phyloP scores from a whole-genome alignment of 352 stramenopile species.

The Phytophthora boehmeriae region DNA sequence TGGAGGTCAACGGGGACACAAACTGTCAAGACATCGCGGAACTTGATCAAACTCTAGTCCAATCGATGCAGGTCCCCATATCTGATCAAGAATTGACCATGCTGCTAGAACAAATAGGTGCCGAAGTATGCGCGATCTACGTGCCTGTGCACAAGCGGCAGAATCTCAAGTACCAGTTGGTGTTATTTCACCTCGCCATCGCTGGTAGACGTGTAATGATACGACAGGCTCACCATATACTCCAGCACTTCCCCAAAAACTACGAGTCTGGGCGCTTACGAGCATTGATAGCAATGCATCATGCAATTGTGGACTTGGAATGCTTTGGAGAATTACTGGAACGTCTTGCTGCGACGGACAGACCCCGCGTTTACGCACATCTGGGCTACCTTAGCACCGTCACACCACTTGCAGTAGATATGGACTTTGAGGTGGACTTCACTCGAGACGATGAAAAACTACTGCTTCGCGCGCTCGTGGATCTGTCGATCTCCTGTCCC shows the following conservation, averaged over 20 bases:
- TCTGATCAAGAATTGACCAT: conserved; percentile 45
- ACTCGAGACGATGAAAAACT: conserved; percentile 68
- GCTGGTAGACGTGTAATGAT: conserved; percentile 46
- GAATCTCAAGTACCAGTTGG: conserved; percentile 76
- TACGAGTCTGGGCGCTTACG: conserved; percentile 62
- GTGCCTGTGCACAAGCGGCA: conserved; percentile 71
- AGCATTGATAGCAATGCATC: conserved; percentile 59
- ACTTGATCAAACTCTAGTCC: conserved; percentile 12
- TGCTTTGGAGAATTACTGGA: conserved; percentile 64
- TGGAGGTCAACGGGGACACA: conserved; percentile 18
- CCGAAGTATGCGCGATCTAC: conserved; percentile 73
- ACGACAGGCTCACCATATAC: conserved; percentile 54
- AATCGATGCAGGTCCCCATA: conserved; percentile 20
- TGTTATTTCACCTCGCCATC: conserved; percentile 72
- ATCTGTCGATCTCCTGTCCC: conserved; percentile 63
- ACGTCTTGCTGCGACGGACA: conserved; percentile 45
- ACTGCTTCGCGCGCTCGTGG: conserved; percentile 63
- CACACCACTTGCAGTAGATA: conserved; percentile 63
- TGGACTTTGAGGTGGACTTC: conserved; percentile 79
- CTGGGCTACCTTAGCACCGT: conserved; percentile 71
- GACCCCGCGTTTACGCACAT: conserved; percentile 44
- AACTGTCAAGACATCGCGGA: conserved; percentile 15
- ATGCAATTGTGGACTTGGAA: conserved; percentile 71
- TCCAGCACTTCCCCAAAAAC: conserved; percentile 79
- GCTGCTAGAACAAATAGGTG: conserved; percentile 54